Percentiles rank a stretch among this genome's conserved stretches.
Conservation (phyloP, 179 eudicot species). For the Vitellaria paradoxa region DNA sequence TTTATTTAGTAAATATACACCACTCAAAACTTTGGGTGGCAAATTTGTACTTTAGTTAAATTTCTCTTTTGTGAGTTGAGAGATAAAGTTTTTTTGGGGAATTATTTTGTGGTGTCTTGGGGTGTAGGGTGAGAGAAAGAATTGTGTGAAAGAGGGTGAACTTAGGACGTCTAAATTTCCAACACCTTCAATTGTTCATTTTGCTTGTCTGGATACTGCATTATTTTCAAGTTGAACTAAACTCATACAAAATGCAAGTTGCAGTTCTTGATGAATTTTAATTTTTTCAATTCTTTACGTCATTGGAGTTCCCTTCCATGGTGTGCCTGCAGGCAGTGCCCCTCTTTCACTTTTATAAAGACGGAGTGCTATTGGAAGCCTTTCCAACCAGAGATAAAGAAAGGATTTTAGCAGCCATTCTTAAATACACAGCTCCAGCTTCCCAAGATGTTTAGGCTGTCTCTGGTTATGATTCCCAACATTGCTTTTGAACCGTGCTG, state of each 20-base stretch:
- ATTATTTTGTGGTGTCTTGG: too few relatives aligned
- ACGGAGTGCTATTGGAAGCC: slow-evolving; percentile 76
- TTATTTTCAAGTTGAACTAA: not conserved
- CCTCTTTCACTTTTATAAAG: slow-evolving; percentile 86
- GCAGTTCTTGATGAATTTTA: not conserved
- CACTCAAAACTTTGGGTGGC: too few relatives aligned
- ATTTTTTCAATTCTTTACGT: not conserved
- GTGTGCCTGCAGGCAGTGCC: slow-evolving; percentile 74
- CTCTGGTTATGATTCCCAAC: slow-evolving; percentile 13
- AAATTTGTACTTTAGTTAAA: too few relatives aligned
- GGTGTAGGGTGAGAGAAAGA: too few relatives aligned
- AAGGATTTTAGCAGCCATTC: slow-evolving; percentile 64
- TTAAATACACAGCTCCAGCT: slow-evolving; percentile 53
- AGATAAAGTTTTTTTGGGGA: too few relatives aligned
- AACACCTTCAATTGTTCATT: not conserved
- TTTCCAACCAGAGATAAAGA: slow-evolving; percentile 92
- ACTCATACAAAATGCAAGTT: not conserved
- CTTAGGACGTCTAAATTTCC: too few relatives aligned
- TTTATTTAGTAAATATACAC: too few relatives aligned
- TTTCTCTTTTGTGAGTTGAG: too few relatives aligned
- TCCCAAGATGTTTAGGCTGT: slow-evolving; percentile 32
- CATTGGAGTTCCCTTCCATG: not conserved
- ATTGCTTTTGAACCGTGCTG: slow-evolving; percentile 10
- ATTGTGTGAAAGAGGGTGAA: too few relatives aligned
- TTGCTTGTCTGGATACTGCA: slow-evolving; percentile 7